These are phyloP conservation scores for Termitomyces sp. DNA, from an alignment of 768 basidiomycete species.

Conservation along the genomic window DNA sequence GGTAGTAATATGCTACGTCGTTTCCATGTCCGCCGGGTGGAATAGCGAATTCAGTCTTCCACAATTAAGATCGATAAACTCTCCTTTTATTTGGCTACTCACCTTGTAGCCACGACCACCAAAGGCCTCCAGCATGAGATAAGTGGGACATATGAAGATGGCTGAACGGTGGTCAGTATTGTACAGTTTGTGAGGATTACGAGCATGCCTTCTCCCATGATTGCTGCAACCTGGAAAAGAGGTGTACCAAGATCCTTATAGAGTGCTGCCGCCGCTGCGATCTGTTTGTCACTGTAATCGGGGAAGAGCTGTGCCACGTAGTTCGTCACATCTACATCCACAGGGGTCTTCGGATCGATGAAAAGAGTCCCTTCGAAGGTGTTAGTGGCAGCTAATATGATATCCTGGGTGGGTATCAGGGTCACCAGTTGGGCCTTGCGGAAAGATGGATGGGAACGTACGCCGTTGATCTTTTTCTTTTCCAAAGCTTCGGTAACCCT, in stretches of 20 bases:
- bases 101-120: conserved; percentile 30
- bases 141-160: conserved; percentile 44
- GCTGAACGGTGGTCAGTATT: conserved; percentile 19
- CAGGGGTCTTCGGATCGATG: conserved; percentile 26
- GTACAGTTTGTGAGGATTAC: not conserved
- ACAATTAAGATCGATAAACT: not conserved
- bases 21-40: conserved; percentile 36
- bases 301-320: conserved; percentile 40
- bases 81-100: not conserved
- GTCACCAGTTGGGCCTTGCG: not conserved
- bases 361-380: conserved; percentile 34
- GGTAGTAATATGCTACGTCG: conserved; percentile 38
- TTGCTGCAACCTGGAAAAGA: conserved; percentile 26
- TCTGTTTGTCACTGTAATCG: conserved; percentile 21
- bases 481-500: conserved; percentile 35
- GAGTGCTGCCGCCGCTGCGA: conserved; percentile 18
- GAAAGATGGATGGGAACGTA: conserved; percentile 18
- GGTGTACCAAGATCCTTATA: conserved; percentile 30
- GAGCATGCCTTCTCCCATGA: conserved; percentile 35
- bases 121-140: conserved; percentile 31
- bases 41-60: conserved; percentile 38
- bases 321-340: conserved; percentile 21
- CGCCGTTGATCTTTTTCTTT: conserved; percentile 38
- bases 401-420: conserved; percentile 18
- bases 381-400: conserved; percentile 35